Conservation (phyloP, 208 protist genomes). For the Wallacemonas sp. region DNA sequence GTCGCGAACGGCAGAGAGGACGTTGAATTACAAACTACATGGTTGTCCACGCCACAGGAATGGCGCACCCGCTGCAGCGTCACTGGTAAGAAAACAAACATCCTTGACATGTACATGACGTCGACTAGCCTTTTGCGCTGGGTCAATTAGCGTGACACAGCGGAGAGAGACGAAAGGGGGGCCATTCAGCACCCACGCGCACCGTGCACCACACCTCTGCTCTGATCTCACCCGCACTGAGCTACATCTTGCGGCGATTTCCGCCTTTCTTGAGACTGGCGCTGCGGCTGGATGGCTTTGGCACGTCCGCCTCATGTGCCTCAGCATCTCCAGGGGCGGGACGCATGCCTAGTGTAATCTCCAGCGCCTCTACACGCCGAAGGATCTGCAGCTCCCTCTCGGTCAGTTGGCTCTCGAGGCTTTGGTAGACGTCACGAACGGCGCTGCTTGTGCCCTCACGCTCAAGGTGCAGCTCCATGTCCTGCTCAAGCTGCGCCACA, state of each 20-base stretch:
- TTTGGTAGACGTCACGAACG: constrained; percentile 62
- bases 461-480: constrained; percentile 70
- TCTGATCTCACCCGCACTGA: not conserved
- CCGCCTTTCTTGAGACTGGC: not conserved
- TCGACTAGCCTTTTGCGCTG: too few species aligned
- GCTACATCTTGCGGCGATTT: not conserved
- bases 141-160: too few species aligned
- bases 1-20: not conserved
- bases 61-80: too few species aligned
- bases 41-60: not conserved
- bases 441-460: constrained; percentile 44
- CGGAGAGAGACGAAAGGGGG: too few species aligned
- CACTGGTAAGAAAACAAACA: too few species aligned
- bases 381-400: constrained; percentile 65
- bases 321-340: not conserved
- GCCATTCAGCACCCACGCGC: too few species aligned
- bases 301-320: not conserved
- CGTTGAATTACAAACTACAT: not conserved
- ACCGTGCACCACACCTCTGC: too few species aligned
- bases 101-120: not conserved
- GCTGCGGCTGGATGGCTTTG: not conserved
- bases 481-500: constrained; percentile 42
- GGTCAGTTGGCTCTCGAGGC: constrained; percentile 50
- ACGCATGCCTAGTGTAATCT: constrained; percentile 48
- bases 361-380: constrained; percentile 66